Percentiles rank a stretch among this genome's conserved stretches.
Conservation (phyloP, 139 green algal species). For the Monoraphidium neglectum region DNA sequence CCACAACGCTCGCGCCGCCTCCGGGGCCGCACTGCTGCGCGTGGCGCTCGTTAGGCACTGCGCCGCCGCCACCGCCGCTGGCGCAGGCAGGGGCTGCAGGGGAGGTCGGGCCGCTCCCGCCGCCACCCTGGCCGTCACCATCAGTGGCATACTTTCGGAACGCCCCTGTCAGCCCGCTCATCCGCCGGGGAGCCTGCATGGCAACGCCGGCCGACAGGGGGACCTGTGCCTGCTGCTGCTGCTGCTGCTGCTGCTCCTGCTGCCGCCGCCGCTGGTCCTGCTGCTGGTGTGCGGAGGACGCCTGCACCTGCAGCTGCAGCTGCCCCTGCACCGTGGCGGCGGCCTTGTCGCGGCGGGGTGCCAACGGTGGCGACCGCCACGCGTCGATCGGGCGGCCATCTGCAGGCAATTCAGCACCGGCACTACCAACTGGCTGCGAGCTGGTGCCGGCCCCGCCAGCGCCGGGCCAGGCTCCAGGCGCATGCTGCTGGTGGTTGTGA, state of each 20-base stretch:
- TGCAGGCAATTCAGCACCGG: not conserved
- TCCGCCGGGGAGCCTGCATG: not conserved
- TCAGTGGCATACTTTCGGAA: no score
- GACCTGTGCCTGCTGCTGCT: conserved; percentile 23
- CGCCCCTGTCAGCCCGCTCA: no score
- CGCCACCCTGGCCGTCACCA: not conserved
- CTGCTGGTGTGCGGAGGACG: not conserved
- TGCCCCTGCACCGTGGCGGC: not conserved
- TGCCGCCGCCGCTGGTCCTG: not conserved
- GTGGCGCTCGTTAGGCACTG: no score
- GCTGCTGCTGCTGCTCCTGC: conserved; percentile 11
- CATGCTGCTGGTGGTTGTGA: no score
- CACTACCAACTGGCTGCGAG: no score
- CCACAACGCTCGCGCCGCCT: no score
- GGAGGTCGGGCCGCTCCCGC: not conserved
- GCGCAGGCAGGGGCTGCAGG: not conserved
- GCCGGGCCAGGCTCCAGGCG: no score
- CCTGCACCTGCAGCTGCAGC: not conserved
- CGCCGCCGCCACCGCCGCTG: not conserved
- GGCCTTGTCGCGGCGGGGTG: no score
- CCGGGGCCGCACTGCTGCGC: no score
- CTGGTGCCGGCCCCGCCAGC: no score
- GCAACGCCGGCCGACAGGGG: not conserved
- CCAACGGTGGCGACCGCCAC: not conserved
- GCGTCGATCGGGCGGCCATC: not conserved